phyloP scores from a whole-genome alignment of 2,329 filamentous ascomycete genomes.

The Beauveria medogensis region DNA sequence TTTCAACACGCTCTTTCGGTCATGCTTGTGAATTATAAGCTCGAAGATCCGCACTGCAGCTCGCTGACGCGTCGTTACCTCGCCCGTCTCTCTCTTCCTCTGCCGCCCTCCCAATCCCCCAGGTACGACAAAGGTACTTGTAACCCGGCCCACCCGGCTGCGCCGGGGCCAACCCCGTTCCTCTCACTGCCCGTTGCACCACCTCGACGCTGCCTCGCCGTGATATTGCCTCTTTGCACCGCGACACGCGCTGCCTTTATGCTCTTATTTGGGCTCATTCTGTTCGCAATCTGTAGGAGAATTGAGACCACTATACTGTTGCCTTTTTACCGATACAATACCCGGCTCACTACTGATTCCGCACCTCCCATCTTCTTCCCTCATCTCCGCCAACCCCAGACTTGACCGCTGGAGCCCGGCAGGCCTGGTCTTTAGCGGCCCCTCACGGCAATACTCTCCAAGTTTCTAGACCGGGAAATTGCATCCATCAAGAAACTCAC shows the following conservation, averaged over 20 bases:
- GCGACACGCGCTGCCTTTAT: constrained; percentile 21
- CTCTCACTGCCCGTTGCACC: constrained; percentile 5
- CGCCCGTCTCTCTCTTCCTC: not conserved
- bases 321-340: not conserved
- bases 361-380: not conserved
- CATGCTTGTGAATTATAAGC: rapidly evolving
- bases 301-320: constrained; percentile 14
- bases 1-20: too few relatives aligned
- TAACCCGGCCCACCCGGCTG: constrained; percentile 7
- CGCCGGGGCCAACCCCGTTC: constrained; percentile 4
- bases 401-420: not conserved
- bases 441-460: not conserved
- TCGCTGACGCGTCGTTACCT: not conserved
- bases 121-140: constrained; percentile 1
- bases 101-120: not conserved
- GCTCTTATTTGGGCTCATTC: constrained; percentile 59
- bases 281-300: constrained; percentile 38
- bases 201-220: not conserved
- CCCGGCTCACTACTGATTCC: not conserved
- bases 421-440: not conserved
- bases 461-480: not conserved
- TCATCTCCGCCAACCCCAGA: not conserved
- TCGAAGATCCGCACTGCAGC: not conserved
- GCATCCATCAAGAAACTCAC: not conserved
- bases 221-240: not conserved